A percentile compares a stretch with the other conserved stretches of the same genome.
These are phyloP conservation scores for Pichia membranifaciens DNA, from an alignment of 805 yeast genomes.

Conservation along the genomic window DNA sequence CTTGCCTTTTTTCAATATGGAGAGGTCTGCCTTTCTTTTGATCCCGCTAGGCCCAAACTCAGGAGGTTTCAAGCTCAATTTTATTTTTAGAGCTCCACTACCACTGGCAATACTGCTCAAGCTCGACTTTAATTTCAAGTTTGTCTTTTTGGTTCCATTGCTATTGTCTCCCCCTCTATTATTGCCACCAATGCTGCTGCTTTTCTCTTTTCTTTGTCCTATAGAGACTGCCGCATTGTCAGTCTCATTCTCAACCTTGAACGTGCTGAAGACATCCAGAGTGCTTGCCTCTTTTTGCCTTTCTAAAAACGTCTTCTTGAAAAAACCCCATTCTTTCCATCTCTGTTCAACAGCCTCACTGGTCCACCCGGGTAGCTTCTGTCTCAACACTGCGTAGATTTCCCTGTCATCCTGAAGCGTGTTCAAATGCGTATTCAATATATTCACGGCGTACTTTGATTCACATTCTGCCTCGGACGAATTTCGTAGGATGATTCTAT, in stretches of 20 bases:
- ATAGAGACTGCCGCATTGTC: neutral
- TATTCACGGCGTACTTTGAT: slow-evolving; percentile 18
- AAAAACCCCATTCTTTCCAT: slow-evolving; percentile 23
- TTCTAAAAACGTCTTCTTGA: slow-evolving; percentile 18
- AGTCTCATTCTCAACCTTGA: neutral
- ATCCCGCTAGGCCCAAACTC: neutral
- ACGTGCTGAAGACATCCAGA: neutral
- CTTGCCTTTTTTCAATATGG: neutral
- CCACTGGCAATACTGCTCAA: neutral
- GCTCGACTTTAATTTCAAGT: neutral
- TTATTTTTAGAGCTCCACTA: slow-evolving; percentile 1
- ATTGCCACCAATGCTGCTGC: neutral
- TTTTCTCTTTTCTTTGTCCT: too few species aligned
- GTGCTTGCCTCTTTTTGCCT: neutral
- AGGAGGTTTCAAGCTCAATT: slow-evolving; percentile 2
- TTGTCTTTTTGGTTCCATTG: neutral
- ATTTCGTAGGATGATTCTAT: slow-evolving; percentile 15
- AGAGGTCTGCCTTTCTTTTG: neutral
- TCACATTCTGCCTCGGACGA: slow-evolving; percentile 25
- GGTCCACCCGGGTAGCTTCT: slow-evolving; percentile 14
- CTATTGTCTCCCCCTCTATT: neutral
- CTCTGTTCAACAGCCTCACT: slow-evolving; percentile 16
- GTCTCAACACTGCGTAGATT: slow-evolving; percentile 3
- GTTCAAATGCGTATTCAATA: slow-evolving; percentile 21
- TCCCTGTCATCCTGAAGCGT: slow-evolving; percentile 23